Percentiles rank a stretch among this genome's conserved stretches.
These are phyloP conservation scores for Shiraia bambusicola DNA, from an alignment of 2,329 filamentous ascomycete species.

Conservation along the genomic window DNA sequence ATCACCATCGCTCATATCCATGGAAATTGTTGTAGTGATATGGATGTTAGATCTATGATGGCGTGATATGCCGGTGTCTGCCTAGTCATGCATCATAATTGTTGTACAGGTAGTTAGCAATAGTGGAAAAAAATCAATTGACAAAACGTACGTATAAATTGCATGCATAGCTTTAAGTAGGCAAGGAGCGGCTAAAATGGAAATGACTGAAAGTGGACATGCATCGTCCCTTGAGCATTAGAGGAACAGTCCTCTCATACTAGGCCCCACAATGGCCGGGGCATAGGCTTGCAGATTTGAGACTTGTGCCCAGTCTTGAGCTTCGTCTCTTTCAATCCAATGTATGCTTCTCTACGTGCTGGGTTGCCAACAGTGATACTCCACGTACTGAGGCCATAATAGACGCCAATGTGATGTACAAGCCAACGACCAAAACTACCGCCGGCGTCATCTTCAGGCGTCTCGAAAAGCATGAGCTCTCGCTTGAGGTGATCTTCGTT, in stretches of 20 bases:
- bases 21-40: no score
- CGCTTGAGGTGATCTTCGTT: constrained; percentile 56
- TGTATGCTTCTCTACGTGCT: constrained; percentile 76
- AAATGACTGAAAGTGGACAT: no score
- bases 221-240: no score
- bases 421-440: constrained; percentile 90
- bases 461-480: constrained; percentile 78
- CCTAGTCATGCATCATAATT: no score
- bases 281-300: constrained; percentile 28
- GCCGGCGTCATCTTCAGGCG: constrained; percentile 70
- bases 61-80: no score
- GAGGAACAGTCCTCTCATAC: constrained; percentile 18
- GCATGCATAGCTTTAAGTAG: no score
- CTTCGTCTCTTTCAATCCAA: constrained; percentile 64
- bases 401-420: constrained; percentile 86
- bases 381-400: constrained; percentile 86
- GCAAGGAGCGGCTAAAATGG: no score
- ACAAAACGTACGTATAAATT: no score
- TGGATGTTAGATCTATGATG: no score
- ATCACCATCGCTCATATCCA: no score
- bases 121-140: no score
- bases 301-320: constrained; percentile 19
- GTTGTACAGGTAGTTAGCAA: no score
- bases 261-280: constrained; percentile 39
- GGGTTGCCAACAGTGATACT: constrained; percentile 73